Evolutionary conservation across 1,284 basidiomycete species (phyloP), one percentile per base, ranked within the genome.

Genomic region (Ceratobasidium sp.): DNA sequence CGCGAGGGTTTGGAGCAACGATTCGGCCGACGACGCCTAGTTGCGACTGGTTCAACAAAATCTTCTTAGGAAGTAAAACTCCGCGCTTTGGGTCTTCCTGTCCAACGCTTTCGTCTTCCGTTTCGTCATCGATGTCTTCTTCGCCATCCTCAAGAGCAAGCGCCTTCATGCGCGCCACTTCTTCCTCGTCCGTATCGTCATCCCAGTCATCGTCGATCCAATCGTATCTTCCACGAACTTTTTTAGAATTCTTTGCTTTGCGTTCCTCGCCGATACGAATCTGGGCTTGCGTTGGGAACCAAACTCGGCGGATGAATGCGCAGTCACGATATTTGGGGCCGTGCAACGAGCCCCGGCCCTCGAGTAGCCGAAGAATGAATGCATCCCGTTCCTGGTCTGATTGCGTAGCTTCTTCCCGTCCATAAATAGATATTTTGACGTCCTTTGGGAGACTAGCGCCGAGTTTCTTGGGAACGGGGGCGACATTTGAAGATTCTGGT

Each of bases 251-350:
- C 38, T 64, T 61, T n/a, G 42, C 46, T 40, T 64, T 74, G 26
- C 70, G 44, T 9, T 38, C 17, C 33, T 74, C 57, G 4, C 70
- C 70, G 7, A 61, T 28, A n/a, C 9, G 44, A 7, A 26, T 20
- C n/a, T 64, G 70, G 17, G 44, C 59, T 9, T 48, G 59, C n/a
- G 69, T 78, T 6, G 79, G 79, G 44, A 78, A 80, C 77, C 77
- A 80, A 20, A 80, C 67, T 15, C 74, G 74, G 33, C 79, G 68
- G 42, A 80, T 78, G n/a, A 80, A 76, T 9, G 48, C 54, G 64
- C 71, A 75, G 23, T 69, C 61, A 15, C 46, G 28, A 38, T 62
- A 74, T 48, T 74, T 61, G 15, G 44, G 46, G 9, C 70, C 70
- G 28, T 59, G 70, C 38, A 80, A 57, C 3, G 71, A 40, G 15